Evolutionary conservation across 352 stramenopile genomes (phyloP).

Genomic region (Globisporangium recalcitrans): DNA sequence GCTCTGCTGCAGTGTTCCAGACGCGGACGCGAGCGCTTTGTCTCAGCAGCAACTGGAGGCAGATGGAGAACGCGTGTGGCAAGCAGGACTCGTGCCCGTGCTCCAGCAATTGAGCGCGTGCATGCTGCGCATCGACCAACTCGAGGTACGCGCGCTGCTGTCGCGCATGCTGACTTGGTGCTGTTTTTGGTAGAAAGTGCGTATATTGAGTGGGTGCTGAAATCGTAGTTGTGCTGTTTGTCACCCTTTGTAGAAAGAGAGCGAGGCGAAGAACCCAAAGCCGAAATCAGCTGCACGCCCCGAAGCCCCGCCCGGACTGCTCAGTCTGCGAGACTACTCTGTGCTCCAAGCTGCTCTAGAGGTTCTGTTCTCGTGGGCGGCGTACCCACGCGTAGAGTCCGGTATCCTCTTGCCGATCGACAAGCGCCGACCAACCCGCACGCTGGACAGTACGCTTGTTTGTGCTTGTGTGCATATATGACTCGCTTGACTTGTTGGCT

Average conservation of each 20-base stretch:
- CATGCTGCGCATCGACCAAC: conserved; percentile 25
- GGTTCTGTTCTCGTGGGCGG: conserved; percentile 67
- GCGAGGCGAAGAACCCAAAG: conserved; percentile 9
- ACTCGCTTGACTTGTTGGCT: not conserved
- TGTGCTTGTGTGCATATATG: not conserved
- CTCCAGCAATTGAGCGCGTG: conserved; percentile 39
- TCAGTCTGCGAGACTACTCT: conserved; percentile 83
- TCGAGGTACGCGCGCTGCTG: not conserved
- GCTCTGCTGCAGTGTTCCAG: conserved; percentile 18
- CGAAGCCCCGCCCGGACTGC: conserved; percentile 50
- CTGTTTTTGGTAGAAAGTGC: not conserved
- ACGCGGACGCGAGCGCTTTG: not conserved
- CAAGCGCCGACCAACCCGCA: conserved; percentile 69
- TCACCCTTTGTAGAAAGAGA: not conserved
- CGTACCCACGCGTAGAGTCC: conserved; percentile 41
- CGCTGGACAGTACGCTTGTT: conserved; percentile 56
- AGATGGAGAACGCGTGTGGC: conserved; percentile 24
- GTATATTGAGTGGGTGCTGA: not conserved
- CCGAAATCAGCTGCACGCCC: conserved; percentile 17
- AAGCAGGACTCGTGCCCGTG: conserved; percentile 29
- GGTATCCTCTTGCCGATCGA: conserved; percentile 55
- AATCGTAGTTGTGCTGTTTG: not conserved
- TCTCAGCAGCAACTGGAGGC: not conserved
- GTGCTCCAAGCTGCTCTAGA: conserved; percentile 75
- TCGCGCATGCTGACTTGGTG: not conserved